phyloP scores from a whole-genome alignment of 2,329 filamentous ascomycete species.

The Colletotrichum musae region DNA sequence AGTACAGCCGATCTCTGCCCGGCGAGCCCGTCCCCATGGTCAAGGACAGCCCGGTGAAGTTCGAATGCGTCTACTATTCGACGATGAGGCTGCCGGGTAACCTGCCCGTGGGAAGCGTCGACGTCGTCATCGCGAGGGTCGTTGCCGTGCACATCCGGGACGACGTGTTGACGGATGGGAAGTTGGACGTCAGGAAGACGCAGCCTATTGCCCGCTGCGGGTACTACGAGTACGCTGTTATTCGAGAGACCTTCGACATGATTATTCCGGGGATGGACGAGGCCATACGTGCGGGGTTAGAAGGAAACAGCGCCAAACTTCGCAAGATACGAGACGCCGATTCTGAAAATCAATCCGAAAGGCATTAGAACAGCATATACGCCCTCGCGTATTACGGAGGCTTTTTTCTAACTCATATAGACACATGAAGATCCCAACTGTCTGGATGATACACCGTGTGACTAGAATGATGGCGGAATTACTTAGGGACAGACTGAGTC shows the following conservation, averaged over 20 bases:
- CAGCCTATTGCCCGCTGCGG: slow-evolving; percentile 73
- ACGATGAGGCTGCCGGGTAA: slow-evolving; percentile 70
- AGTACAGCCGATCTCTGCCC: slow-evolving; percentile 54
- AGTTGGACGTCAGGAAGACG: slow-evolving; percentile 69
- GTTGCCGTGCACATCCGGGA: slow-evolving; percentile 71
- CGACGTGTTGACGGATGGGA: slow-evolving; percentile 66
- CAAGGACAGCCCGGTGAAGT: slow-evolving; percentile 66
- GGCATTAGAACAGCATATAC: background rate
- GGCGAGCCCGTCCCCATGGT: slow-evolving; percentile 64
- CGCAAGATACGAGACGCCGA: slow-evolving; percentile 58
- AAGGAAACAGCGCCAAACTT: background rate
- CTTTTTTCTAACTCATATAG: too few relatives aligned
- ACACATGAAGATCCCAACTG: too few relatives aligned
- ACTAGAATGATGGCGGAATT: too few relatives aligned
- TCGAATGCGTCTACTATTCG: slow-evolving; percentile 70
- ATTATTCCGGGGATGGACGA: slow-evolving; percentile 57
- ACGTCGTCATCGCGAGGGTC: slow-evolving; percentile 71
- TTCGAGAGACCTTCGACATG: slow-evolving; percentile 73
- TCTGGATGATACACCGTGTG: too few relatives aligned
- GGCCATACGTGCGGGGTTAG: slow-evolving; percentile 17
- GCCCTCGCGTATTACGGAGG: too few relatives aligned
- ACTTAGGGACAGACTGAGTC: too few relatives aligned
- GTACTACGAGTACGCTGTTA: slow-evolving; percentile 71
- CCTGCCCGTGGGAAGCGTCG: slow-evolving; percentile 69
- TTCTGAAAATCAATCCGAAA: slow-evolving; percentile 51